Evolutionary conservation across 768 basidiomycete genomes (phyloP).

Genomic region (Hypsizygus marmoreus): DNA sequence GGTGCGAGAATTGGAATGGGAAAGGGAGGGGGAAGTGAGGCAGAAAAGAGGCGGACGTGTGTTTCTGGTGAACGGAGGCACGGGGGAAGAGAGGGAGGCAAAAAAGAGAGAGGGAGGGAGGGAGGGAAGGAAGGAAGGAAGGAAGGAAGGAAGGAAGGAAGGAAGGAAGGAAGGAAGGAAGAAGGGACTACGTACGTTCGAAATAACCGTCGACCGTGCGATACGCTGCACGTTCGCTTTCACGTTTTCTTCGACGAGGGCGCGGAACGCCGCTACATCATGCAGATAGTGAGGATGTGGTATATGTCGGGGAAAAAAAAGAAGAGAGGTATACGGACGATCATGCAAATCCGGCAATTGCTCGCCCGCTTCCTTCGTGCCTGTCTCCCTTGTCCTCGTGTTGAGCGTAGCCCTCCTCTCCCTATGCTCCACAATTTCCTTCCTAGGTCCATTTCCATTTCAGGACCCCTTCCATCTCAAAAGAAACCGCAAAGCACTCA

Average conservation of each 20-base stretch:
- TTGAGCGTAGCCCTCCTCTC: slow-evolving; percentile 29
- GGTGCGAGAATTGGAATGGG: too few species aligned
- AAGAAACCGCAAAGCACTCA: slow-evolving; percentile 12
- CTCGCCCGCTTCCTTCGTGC: slow-evolving; percentile 24
- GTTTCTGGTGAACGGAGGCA: too few species aligned
- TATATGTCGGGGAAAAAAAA: neutral
- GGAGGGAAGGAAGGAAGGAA: neutral
- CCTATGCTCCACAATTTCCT: slow-evolving; percentile 38
- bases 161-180: neutral
- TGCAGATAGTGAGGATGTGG: neutral
- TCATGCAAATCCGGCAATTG: slow-evolving; percentile 32
- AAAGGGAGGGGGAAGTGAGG: too few species aligned
- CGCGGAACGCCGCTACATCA: slow-evolving; percentile 38
- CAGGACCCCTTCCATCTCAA: neutral
- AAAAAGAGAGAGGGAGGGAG: neutral
- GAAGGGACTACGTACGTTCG: slow-evolving; percentile 15
- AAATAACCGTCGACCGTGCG: slow-evolving; percentile 17
- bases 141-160: too few species aligned
- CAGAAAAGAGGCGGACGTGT: too few species aligned
- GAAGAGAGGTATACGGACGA: slow-evolving; percentile 3
- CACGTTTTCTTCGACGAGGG: slow-evolving; percentile 47
- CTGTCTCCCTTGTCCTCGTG: slow-evolving; percentile 5
- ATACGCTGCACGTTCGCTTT: slow-evolving; percentile 27
- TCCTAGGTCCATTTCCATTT: slow-evolving; percentile 13
- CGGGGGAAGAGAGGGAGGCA: too few species aligned